Conservation (phyloP, 768 basidiomycete species). For the Boletus bicolor region DNA sequence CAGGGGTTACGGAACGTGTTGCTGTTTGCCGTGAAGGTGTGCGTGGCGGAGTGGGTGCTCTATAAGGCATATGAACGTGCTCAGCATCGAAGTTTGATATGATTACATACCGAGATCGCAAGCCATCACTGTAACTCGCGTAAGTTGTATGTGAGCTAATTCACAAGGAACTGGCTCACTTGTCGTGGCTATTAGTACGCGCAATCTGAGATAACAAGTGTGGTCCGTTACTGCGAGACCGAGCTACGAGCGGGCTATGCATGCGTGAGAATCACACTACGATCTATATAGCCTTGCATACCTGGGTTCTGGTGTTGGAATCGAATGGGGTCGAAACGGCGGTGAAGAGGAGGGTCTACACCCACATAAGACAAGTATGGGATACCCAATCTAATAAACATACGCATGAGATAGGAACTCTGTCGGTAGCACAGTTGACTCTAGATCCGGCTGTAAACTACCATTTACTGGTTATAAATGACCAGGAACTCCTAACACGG, state of each 20-base stretch:
- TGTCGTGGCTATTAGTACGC: constrained; percentile 1
- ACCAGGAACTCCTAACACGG: not conserved
- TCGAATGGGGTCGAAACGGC: constrained; percentile 18
- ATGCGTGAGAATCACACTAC: constrained; percentile 6
- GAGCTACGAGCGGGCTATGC: constrained; percentile 22
- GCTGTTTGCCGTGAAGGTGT: constrained; percentile 14
- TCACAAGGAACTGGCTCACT: constrained; percentile 9
- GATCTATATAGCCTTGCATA: constrained; percentile 2
- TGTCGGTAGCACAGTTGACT: constrained; percentile 19
- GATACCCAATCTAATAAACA: constrained; percentile 3
- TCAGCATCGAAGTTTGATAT: not conserved
- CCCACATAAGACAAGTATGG: not conserved
- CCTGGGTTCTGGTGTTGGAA: constrained; percentile 35
- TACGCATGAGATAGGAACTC: constrained; percentile 23
- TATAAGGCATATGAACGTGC: not conserved
- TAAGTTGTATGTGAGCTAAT: constrained; percentile 2
- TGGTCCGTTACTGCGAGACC: constrained; percentile 20
- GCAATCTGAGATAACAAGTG: constrained; percentile 4
- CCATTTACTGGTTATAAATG: not conserved
- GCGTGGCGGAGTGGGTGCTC: constrained; percentile 19
- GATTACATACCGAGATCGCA: constrained; percentile 16
- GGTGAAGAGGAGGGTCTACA: constrained; percentile 20
- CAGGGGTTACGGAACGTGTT: constrained; percentile 16
- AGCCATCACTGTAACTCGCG: not conserved
- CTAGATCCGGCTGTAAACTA: constrained; percentile 9